phyloP scores from a whole-genome alignment of 2,329 filamentous ascomycete genomes.

The Alternaria brassicae region DNA sequence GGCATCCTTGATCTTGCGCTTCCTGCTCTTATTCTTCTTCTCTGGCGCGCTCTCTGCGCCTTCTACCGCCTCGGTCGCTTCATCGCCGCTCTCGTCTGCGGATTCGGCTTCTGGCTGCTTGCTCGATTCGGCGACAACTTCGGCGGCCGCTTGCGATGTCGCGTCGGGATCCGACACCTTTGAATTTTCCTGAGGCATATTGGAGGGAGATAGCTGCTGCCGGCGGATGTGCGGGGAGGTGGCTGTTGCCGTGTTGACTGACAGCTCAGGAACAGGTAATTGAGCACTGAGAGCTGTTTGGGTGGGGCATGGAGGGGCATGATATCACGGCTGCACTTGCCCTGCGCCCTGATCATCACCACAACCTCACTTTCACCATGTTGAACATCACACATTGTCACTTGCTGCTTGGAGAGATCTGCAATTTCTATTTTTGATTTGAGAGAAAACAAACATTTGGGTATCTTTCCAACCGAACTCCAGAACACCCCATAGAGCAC shows the following conservation, averaged over 20 bases:
- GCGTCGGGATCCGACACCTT: constrained; percentile 64
- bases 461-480: neutral
- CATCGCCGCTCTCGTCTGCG: constrained; percentile 43
- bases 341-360: constrained; percentile 5
- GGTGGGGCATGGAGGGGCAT: constrained; percentile 20
- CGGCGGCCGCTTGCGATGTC: constrained; percentile 58
- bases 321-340: neutral
- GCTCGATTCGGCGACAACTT: constrained; percentile 48
- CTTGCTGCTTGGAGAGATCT: neutral
- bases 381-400: neutral
- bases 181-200: constrained; percentile 61
- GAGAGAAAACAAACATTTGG: neutral
- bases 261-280: constrained; percentile 19
- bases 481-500: neutral
- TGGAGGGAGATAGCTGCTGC: constrained; percentile 1
- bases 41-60: constrained; percentile 50
- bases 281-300: constrained; percentile 12
- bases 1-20: constrained; percentile 64
- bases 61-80: constrained; percentile 50
- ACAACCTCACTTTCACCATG: neutral
- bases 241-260: constrained; percentile 12
- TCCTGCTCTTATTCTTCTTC: constrained; percentile 73
- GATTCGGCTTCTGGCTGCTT: constrained; percentile 38
- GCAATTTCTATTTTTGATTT: neutral
- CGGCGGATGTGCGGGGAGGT: constrained; percentile 22